phyloP scores from a whole-genome alignment of 2,329 filamentous ascomycete genomes.

The Fusarium devonianum region DNA sequence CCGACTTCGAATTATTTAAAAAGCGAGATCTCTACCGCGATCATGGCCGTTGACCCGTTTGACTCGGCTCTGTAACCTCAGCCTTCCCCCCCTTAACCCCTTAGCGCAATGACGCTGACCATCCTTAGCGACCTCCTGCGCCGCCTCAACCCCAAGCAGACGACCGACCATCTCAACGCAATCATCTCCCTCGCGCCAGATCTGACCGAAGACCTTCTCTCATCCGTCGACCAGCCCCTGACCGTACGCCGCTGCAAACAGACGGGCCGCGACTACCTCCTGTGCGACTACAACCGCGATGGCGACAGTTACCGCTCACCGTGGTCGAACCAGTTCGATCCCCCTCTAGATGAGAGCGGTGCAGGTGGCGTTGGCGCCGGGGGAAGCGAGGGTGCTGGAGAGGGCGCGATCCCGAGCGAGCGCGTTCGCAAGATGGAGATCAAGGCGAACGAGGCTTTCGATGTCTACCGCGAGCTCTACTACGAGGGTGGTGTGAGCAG shows the following conservation, averaged over 20 bases:
- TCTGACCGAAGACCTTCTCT: conserved; percentile 95
- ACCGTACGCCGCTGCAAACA: conserved; percentile 85
- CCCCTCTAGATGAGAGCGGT: conserved; percentile 75
- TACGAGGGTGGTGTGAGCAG: conserved; percentile 96
- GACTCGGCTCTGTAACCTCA: conserved; percentile 76
- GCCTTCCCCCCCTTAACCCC: background rate
- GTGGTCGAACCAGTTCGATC: conserved; percentile 99
- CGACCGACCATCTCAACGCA: conserved; percentile 83
- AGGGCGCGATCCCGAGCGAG: conserved; percentile 88
- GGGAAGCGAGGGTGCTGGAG: conserved; percentile 68
- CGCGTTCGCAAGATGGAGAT: conserved; percentile 93
- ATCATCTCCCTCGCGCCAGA: conserved; percentile 90
- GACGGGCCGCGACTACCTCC: conserved; percentile 91
- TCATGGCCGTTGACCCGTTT: conserved; percentile 69
- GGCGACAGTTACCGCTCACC: conserved; percentile 96
- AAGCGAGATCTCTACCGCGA: conserved; percentile 3
- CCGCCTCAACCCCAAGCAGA: conserved; percentile 94
- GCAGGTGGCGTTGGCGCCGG: conserved; percentile 59
- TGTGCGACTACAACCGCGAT: conserved; percentile 99
- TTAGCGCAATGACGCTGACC: conserved; percentile 18
- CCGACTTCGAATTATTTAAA: background rate
- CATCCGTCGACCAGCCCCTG: conserved; percentile 95
- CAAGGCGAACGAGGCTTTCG: conserved; percentile 93
- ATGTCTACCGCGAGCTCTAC: conserved; percentile 95
- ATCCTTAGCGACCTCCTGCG: conserved; percentile 87